Base-by-base conservation (phyloP, 768 basidiomycete genomes). In the Lyophyllum decastes region DNA sequence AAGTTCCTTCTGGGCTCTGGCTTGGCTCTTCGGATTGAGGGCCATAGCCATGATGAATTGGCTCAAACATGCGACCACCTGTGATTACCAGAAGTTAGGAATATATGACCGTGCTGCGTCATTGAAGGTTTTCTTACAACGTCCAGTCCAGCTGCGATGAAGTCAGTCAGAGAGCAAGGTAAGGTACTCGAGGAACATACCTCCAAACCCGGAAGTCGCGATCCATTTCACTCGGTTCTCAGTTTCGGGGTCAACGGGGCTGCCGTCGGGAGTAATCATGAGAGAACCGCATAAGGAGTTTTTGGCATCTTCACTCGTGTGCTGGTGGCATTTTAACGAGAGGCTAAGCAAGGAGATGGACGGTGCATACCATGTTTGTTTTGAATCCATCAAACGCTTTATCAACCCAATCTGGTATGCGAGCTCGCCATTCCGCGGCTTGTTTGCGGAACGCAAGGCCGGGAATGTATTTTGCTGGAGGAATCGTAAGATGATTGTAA, bases 151-250 rank as follows among this genome's bases (percentile, higher is more conserved):
- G 62, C 62, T 63, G 27, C 34, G 2, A 34, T 24, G 35, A 30
- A 27, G 14, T 17, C 4, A 19, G 16, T 27, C 57, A 14, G 30
- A 30, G 4, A 30, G 52, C 30, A 34, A 44, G 17, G 17, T 17
- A 40, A 3, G 10, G 1, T 27, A 19, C 22, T 19, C 1, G 11
- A 41, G 5, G 27, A 17, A 21, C n/a, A 10, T 55, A 63, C 62
- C 62, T 24, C 62, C 62, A 40, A 63, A 63, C 2, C 58, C 59
- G 8, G 62, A 63, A 11, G 62, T 55, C 21, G 62, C 62, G 35
- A 63, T 63, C 62, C 62, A 63, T 50, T 63, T 63, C 19, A 63
- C 59, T n/a, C 62, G 50, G 19, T 60, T 60, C 34, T 63, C 62
- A 5, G 62, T 63, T 33, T 60, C 62, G 8, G 52, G 24, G 41